These are phyloP conservation scores for Colletotrichum phormii DNA, from an alignment of 2,329 filamentous ascomycete species.

Conservation along the genomic window DNA sequence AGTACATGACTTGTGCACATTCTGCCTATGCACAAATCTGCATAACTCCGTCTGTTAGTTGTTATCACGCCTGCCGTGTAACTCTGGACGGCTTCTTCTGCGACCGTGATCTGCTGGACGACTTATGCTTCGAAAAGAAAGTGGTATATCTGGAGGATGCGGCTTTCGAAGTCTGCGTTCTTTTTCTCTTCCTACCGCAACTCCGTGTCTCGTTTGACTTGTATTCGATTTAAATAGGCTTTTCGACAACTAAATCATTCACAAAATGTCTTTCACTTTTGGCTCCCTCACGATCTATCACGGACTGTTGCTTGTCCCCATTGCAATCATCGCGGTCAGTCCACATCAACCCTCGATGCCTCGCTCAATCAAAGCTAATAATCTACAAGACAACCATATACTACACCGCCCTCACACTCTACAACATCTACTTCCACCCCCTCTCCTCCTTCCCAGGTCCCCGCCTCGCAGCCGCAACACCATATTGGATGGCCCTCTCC, in stretches of 20 bases:
- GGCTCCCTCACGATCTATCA: accelerated
- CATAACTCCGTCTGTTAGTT: not conserved
- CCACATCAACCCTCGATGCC: too few species aligned
- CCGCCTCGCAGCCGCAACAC: constrained; percentile 14
- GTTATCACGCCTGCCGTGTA: not conserved
- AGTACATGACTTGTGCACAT: not conserved
- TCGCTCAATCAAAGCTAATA: too few species aligned
- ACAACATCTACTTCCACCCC: constrained; percentile 49
- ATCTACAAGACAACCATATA: not conserved
- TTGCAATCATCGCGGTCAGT: not conserved
- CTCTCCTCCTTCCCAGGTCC: constrained; percentile 46
- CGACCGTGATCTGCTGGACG: not conserved
- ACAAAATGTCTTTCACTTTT: not conserved
- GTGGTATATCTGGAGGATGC: not conserved
- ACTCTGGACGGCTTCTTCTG: not conserved
- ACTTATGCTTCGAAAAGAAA: not conserved
- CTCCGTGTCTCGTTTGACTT: not conserved
- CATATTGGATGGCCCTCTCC: constrained; percentile 11
- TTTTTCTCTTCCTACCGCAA: too few species aligned
- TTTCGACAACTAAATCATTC: not conserved
- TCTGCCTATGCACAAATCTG: not conserved
- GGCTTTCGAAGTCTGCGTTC: not conserved
- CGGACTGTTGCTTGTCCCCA: not conserved
- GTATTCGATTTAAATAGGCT: not conserved
- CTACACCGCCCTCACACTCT: constrained; percentile 22